Percentiles rank a stretch among this genome's conserved stretches.
phyloP scores from a whole-genome alignment of 2,329 filamentous ascomycete genomes.

The Colletotrichum sp. region DNA sequence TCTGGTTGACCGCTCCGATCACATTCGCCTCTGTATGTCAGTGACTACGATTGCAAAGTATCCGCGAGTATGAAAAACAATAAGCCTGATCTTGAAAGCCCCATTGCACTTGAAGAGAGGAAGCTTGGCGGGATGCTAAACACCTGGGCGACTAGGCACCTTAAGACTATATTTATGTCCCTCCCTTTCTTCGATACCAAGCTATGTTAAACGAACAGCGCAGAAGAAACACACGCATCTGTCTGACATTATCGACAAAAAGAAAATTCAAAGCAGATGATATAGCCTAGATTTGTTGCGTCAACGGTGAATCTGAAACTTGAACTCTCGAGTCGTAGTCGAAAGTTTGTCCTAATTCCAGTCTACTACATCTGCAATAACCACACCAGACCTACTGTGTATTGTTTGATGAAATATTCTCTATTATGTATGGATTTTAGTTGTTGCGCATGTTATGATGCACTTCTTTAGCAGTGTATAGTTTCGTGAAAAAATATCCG shows the following conservation, averaged over 20 bases:
- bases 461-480: neutral
- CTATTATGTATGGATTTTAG: neutral
- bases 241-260: neutral
- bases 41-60: rapidly evolving
- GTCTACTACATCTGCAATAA: neutral
- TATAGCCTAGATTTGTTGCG: neutral
- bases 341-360: rapidly evolving
- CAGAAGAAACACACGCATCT: neutral
- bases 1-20: neutral
- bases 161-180: rapidly evolving
- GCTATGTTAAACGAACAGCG: neutral
- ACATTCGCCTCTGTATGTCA: rapidly evolving
- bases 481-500: neutral
- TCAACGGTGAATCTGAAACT: neutral
- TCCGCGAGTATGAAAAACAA: neutral
- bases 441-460: neutral
- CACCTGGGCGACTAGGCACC: neutral
- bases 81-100: rapidly evolving
- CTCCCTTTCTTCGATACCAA: neutral
- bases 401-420: neutral
- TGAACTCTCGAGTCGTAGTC: neutral
- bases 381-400: rapidly evolving
- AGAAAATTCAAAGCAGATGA: neutral
- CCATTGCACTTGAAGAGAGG: neutral
- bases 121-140: neutral